Evolutionary conservation across 1,284 basidiomycete genomes (phyloP).

Genomic region (Ganoderma leucocontextum): DNA sequence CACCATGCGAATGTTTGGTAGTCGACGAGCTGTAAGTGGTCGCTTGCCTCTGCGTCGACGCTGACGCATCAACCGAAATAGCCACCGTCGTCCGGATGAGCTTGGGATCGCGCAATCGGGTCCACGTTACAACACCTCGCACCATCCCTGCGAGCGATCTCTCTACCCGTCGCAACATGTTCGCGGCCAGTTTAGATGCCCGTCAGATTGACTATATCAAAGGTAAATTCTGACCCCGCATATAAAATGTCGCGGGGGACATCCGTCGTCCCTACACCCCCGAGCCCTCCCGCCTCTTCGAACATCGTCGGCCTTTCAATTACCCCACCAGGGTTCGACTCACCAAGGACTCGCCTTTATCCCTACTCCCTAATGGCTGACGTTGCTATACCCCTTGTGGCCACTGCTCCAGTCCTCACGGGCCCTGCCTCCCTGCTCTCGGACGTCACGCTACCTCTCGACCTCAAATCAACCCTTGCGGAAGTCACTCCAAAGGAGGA

Average conservation of each 20-base stretch:
- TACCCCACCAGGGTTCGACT: not conserved
- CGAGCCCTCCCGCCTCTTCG: not conserved
- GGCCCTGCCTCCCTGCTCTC: not conserved
- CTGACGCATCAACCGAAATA: slow-evolving; percentile 10
- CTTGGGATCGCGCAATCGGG: slow-evolving; percentile 34
- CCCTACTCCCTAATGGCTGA: slow-evolving; percentile 25
- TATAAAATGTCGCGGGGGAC: not conserved
- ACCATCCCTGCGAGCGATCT: slow-evolving; percentile 22
- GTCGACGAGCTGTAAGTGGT: slow-evolving; percentile 14
- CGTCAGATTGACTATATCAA: not conserved
- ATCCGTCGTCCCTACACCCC: not conserved
- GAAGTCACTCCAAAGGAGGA: slow-evolving; percentile 23
- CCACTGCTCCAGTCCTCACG: slow-evolving; percentile 7
- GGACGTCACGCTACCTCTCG: not conserved
- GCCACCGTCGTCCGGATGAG: slow-evolving; percentile 18
- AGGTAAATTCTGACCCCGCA: not conserved
- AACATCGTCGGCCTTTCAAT: not conserved
- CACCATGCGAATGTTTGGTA: slow-evolving; percentile 6
- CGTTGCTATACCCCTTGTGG: slow-evolving; percentile 28
- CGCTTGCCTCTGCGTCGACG: slow-evolving; percentile 1
- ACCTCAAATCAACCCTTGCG: not conserved
- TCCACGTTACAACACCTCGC: slow-evolving; percentile 32
- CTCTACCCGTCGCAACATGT: not conserved
- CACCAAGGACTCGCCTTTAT: too few relatives aligned
- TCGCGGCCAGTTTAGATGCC: not conserved